These are phyloP conservation scores for Geoglossum cookeanum DNA, from an alignment of 2,329 filamentous ascomycete genomes.

Conservation along the genomic window DNA sequence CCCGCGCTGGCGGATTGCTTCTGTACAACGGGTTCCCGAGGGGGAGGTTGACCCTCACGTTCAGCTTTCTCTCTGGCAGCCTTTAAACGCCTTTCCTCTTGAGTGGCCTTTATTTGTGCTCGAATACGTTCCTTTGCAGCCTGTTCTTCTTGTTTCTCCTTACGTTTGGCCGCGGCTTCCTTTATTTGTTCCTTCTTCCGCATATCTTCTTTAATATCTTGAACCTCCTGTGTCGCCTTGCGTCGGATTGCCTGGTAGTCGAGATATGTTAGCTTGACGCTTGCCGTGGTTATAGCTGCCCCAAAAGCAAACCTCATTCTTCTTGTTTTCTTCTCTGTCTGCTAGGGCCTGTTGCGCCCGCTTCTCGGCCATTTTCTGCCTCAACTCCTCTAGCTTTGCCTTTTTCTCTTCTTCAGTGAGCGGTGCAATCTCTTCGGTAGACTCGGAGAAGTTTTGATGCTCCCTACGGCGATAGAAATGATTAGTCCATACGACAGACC, in stretches of 20 bases:
- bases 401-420: conserved; percentile 85
- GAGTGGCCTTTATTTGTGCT: conserved; percentile 88
- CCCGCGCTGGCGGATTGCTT: conserved; percentile 27
- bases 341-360: conserved; percentile 44
- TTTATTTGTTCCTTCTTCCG: conserved; percentile 80
- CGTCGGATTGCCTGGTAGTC: conserved; percentile 41
- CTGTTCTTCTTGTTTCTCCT: conserved; percentile 70
- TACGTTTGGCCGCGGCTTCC: conserved; percentile 67
- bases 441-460: conserved; percentile 82
- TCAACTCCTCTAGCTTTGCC: conserved; percentile 55
- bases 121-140: conserved; percentile 79
- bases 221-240: conserved; percentile 76
- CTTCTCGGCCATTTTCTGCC: conserved; percentile 53
- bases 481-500: background rate
- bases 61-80: conserved; percentile 71
- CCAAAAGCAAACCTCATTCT: conserved; percentile 50
- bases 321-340: conserved; percentile 66
- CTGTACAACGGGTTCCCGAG: conserved; percentile 18
- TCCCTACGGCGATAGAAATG: conserved; percentile 30
- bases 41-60: conserved; percentile 50
- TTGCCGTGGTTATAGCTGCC: background rate
- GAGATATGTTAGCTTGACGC: background rate
- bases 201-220: conserved; percentile 80
- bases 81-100: conserved; percentile 70
- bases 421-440: conserved; percentile 76